phyloP scores from a whole-genome alignment of 768 basidiomycete species.

The Mycena crocata region DNA sequence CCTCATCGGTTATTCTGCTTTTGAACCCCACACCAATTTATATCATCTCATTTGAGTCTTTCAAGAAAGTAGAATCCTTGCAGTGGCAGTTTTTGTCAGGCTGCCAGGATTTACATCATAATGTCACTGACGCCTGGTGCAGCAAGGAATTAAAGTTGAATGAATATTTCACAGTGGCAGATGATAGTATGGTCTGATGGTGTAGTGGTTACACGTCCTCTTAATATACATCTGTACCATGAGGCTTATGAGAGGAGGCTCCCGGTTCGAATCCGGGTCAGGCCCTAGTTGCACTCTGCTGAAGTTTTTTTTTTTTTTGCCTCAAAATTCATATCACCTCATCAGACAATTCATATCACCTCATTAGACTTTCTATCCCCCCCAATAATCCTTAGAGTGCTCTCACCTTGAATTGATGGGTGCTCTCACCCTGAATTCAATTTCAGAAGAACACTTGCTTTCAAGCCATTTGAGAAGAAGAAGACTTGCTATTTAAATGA shows the following conservation, averaged over 20 bases:
- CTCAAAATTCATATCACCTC: not conserved
- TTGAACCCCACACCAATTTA: no score
- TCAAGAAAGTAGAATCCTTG: not conserved
- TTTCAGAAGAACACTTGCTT: no score
- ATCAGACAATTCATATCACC: not conserved
- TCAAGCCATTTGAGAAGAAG: no score
- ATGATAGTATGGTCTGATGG: not conserved
- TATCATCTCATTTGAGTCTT: not conserved
- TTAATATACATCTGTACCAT: not conserved
- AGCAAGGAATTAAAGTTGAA: not conserved
- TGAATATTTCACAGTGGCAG: not conserved
- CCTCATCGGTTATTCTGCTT: no score
- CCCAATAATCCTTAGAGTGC: no score
- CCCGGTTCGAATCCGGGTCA: conserved; percentile 4
- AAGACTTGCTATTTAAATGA: no score
- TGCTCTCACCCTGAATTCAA: no score
- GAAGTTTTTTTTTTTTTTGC: not conserved
- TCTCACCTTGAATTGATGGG: no score
- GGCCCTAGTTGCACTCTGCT: not conserved
- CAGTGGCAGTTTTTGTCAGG: not conserved
- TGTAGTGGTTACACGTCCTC: conserved; percentile 6
- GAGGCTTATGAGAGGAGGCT: not conserved
- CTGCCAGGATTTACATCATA: not conserved
- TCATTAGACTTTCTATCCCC: no score
- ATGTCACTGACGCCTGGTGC: no score